Evolutionary conservation across 2,329 filamentous ascomycete genomes (phyloP).

Genomic region (Claviceps arundinis): DNA sequence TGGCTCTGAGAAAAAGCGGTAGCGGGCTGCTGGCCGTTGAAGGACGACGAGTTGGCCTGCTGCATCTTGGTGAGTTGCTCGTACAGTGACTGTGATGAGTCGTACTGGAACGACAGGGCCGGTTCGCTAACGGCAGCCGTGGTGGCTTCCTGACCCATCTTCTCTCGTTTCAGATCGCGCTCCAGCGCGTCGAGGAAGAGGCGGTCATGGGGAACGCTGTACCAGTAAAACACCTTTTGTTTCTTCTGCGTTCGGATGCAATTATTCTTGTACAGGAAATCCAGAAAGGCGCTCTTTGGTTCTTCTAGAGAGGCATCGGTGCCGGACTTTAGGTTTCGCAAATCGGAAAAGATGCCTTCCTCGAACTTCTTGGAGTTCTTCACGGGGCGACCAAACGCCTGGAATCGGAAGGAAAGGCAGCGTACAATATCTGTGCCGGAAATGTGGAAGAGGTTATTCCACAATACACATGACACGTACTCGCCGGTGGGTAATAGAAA

Average conservation of each 20-base stretch:
- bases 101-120: slow-evolving; percentile 95
- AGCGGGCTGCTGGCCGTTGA: slow-evolving; percentile 59
- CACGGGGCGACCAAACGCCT: slow-evolving; percentile 93
- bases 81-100: slow-evolving; percentile 96
- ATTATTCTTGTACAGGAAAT: slow-evolving; percentile 99
- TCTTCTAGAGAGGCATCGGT: slow-evolving; percentile 97
- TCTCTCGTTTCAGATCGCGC: slow-evolving; percentile 94
- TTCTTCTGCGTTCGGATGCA: slow-evolving; percentile 99
- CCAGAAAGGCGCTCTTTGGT: slow-evolving; percentile 94
- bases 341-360: slow-evolving; percentile 96
- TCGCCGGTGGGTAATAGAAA: slow-evolving; percentile 94
- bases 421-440: slow-evolving; percentile 97
- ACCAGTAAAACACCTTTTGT: slow-evolving; percentile 99
- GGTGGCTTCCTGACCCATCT: slow-evolving; percentile 97
- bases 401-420: slow-evolving; percentile 95
- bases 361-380: slow-evolving; percentile 99
- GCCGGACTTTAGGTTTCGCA: slow-evolving; percentile 95
- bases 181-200: slow-evolving; percentile 95
- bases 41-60: slow-evolving; percentile 95
- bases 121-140: slow-evolving; percentile 95
- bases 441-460: slow-evolving; percentile 99
- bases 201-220: slow-evolving; percentile 94
- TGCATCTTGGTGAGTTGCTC: slow-evolving; percentile 99
- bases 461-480: slow-evolving; percentile 96
- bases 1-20: slow-evolving; percentile 61